These are phyloP conservation scores for Trichosanthes cucumerina DNA, from an alignment of 306 rosid species.

Conservation along the genomic window DNA sequence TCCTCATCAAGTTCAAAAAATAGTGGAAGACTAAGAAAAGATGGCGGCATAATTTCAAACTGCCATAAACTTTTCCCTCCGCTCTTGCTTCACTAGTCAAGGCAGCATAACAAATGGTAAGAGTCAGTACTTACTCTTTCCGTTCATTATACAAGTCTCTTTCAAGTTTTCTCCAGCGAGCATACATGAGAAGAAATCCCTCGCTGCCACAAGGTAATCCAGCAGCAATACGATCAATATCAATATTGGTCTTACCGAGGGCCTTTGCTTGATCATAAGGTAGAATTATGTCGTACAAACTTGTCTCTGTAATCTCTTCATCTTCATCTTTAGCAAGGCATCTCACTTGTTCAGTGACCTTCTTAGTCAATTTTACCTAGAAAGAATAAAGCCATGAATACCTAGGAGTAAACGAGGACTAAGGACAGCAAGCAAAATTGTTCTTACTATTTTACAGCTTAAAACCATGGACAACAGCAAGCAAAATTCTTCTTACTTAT, in stretches of 20 bases:
- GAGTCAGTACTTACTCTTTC: conserved; percentile 55
- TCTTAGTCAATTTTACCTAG: conserved; percentile 75
- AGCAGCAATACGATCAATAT: conserved; percentile 89
- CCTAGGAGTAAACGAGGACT: background rate
- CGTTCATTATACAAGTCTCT: conserved; percentile 90
- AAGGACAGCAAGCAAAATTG: background rate
- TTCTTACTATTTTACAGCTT: background rate
- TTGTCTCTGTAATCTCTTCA: conserved; percentile 56
- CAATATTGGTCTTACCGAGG: conserved; percentile 92
- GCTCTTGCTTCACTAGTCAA: background rate
- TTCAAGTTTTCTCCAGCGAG: conserved; percentile 99
- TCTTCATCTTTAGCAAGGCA: conserved; percentile 73
- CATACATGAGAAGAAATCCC: conserved; percentile 94
- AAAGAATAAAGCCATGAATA: conserved; percentile 11
- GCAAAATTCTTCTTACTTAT: background rate
- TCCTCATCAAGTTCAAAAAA: background rate
- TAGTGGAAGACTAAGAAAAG: background rate
- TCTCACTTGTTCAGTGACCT: conserved; percentile 95
- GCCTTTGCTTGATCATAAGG: conserved; percentile 99
- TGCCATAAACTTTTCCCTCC: background rate
- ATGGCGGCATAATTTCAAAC: background rate
- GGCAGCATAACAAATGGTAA: conserved; percentile 9
- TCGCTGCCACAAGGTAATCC: conserved; percentile 99
- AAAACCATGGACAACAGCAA: background rate
- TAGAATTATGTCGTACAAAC: conserved; percentile 61